These are phyloP conservation scores for Pochonia chlamydosporia DNA, from an alignment of 2,329 filamentous ascomycete species.

Conservation along the genomic window DNA sequence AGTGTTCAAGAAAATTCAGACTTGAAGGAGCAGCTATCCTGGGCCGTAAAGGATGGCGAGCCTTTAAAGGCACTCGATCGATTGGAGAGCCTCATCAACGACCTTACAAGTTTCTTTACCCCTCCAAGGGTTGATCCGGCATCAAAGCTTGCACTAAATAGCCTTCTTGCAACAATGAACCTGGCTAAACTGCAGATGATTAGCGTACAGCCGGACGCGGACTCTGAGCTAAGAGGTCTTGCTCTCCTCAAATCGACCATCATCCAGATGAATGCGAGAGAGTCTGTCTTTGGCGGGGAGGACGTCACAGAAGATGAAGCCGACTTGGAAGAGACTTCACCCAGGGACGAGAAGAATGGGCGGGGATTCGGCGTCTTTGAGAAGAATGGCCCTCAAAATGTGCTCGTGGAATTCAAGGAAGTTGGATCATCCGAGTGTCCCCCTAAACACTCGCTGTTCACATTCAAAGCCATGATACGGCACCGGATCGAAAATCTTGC, in stretches of 20 bases:
- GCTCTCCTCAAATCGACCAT: background rate
- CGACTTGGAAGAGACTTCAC: background rate
- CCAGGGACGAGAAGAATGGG: background rate
- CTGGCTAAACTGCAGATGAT: background rate
- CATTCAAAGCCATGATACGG: background rate
- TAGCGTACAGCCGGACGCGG: background rate
- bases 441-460: background rate
- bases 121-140: background rate
- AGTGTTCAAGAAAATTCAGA: background rate
- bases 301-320: background rate
- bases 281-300: background rate
- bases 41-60: background rate
- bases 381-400: background rate
- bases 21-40: background rate
- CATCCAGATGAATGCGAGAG: background rate
- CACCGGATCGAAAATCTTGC: background rate
- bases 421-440: background rate
- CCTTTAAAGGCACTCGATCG: background rate
- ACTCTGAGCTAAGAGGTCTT: background rate
- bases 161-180: background rate
- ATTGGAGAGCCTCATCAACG: background rate
- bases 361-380: background rate
- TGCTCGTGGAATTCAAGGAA: background rate
- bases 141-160: background rate
- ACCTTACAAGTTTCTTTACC: background rate